Evolutionary conservation across 768 basidiomycete genomes (phyloP), one percentile per base, ranked within the genome.

Genomic region (Ramaria sp.): DNA sequence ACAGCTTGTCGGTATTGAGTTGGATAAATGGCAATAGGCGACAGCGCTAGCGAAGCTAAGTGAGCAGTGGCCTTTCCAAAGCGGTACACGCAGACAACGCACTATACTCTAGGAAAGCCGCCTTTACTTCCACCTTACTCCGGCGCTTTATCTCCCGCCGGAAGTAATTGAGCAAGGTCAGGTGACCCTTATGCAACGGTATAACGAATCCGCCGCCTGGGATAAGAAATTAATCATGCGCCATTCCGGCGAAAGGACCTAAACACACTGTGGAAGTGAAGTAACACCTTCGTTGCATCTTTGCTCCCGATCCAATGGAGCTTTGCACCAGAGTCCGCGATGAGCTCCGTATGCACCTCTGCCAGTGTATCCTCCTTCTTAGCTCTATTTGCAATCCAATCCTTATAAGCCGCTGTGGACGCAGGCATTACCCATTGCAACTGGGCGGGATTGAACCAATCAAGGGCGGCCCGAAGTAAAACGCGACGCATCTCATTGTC

Each of bases 1-100:
- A 43, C 48, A 1, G 65, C 54, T 58, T 66, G 62, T 12, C 33
- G 43, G n/a, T 63, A 60, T 37, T 54, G 62, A 2, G 53, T 61
- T 1, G 65, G 65, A 58, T 64, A 66, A 3, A 22, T 48, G 12
- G 33, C 50, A 4, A 54, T 22, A 15, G 64, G 64, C 10, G 54
- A 27, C 31, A 64, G 52, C n/a, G 62, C 62, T 66, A 38, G 12
- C 1, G 46, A 13, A 38, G 22, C 7, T 1, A 49, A 7, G 4
- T 22, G 7, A 45, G 43, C 31, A 48, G 13, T 9, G 10, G 3
- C 9, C n/a, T 57, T 12, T 47, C 10, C 47, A 20, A 27, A n/a
- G 27, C n/a, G 27, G n/a, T 22, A 30, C 19, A 42, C 13, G 11
- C 34, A 37, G 19, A 47, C n/a, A 17, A 57, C 55, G 10, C 19